phyloP scores from a whole-genome alignment of 129 eudicot genomes.

The Daucus carota region DH1_v3.0 NC_030388.2:2045501-2046000 shows the following conservation, averaged over 20 bases:
- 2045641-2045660: conserved; percentile 27
- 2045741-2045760: not conserved
- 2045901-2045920: too few species aligned
- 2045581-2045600: conserved; percentile 17
- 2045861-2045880: too few species aligned
- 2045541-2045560: not conserved
- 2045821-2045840: not conserved
- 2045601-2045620: conserved; percentile 39
- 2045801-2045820: not conserved
- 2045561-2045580: conserved; percentile 14
- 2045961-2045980: too few species aligned
- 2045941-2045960: too few species aligned
- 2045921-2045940: too few species aligned
- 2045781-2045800: not conserved
- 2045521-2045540: not conserved
- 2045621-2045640: conserved; percentile 33
- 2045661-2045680: not conserved
- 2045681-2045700: too few species aligned
- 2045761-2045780: not conserved
- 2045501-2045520: conserved; percentile 10
- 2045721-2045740: not conserved
- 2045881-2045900: too few species aligned
- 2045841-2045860: not conserved
- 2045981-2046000: too few species aligned
- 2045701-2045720: not conserved